Conservation (phyloP, 345 rosid genomes). For the Aquilaria sinensis region DNA sequence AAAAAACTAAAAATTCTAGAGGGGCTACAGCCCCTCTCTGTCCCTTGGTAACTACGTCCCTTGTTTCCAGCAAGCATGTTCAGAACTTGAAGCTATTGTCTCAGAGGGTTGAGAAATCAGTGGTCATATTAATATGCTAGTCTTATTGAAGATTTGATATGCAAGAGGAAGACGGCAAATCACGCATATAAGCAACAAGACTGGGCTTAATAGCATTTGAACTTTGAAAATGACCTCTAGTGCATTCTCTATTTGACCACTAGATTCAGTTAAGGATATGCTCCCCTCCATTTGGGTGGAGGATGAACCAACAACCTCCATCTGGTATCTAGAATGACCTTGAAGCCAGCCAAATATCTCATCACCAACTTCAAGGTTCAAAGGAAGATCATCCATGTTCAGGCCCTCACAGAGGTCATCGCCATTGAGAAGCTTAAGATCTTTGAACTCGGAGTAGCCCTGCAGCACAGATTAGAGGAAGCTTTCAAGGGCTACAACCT, state of each 20-base stretch:
- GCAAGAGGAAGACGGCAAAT: not conserved
- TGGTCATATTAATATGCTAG: too few relatives aligned
- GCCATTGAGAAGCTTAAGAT: conserved; percentile 34
- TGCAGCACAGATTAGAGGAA: conserved; percentile 7
- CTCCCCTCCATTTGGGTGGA: conserved; percentile 31
- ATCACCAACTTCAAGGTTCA: conserved; percentile 40
- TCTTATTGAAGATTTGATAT: not conserved
- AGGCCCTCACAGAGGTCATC: conserved; percentile 54
- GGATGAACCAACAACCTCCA: conserved; percentile 32
- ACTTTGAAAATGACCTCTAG: conserved; percentile 32
- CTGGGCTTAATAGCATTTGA: not conserved
- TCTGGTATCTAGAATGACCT: conserved; percentile 26
- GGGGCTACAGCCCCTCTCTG: too few relatives aligned
- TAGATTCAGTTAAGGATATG: conserved; percentile 34
- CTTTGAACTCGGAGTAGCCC: conserved; percentile 32
- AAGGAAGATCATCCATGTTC: conserved; percentile 42
- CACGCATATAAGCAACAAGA: not conserved
- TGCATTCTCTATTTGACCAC: conserved; percentile 37
- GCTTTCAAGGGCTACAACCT: too few relatives aligned
- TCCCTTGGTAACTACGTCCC: too few relatives aligned
- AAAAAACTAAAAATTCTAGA: too few relatives aligned
- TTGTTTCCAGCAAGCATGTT: too few relatives aligned
- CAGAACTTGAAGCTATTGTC: too few relatives aligned
- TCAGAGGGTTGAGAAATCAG: not conserved
- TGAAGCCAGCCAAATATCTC: conserved; percentile 40